Base-by-base conservation (phyloP, 164 flowering plant genomes). In the Tetrastigma voinierianum region DNA sequence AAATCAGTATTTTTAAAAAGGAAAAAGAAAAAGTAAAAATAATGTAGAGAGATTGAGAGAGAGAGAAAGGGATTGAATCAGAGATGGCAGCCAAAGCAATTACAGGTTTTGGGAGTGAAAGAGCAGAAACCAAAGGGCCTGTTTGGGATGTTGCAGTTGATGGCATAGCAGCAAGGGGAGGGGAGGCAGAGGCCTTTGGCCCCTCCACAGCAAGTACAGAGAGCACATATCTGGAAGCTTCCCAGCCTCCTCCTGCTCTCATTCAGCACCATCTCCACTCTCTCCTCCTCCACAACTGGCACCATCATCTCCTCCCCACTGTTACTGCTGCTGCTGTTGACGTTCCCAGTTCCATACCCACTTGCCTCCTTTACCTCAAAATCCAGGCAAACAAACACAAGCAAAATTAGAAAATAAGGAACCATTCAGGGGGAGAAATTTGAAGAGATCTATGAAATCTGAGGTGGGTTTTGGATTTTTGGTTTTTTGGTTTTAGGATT, bases 141-240 rank as follows among this genome's bases (percentile, higher is more conserved):
- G 80, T 93, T 87, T 53, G 96, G 98, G 9, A 93, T 87, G 80
- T 90, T 90, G 90, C 98, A 93, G 67, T 87, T 90, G 80, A 93
- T 93, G 20, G 95, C 84, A 77, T 90, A 93, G 82, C 98, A 93
- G 74, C 98, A 93, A 62, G 98, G 96, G 59, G 96, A 85, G 40
- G 89, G 84, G 73, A 93, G 62, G 67, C 96, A 93, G 14, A 84
- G 70, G 14, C 85, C 83, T 66, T 76, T 89, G 8, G 88, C 82
- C 2, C 94, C 91, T n/a, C 94, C 94, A 78, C 98, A 93, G 78
- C 98, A 93, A 67, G 95, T 90, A 63, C 98, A 93, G 0, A 83
- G 77, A 12, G 93, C 86, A 76, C 98, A 93, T 68, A 90, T 79
- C 82, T 80, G 84, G 69, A 90, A 93, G 75, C 91, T 84, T 14